Evolutionary conservation across 352 stramenopile species (phyloP).

Genomic region (Phytopythium cucurbitacearum): DNA sequence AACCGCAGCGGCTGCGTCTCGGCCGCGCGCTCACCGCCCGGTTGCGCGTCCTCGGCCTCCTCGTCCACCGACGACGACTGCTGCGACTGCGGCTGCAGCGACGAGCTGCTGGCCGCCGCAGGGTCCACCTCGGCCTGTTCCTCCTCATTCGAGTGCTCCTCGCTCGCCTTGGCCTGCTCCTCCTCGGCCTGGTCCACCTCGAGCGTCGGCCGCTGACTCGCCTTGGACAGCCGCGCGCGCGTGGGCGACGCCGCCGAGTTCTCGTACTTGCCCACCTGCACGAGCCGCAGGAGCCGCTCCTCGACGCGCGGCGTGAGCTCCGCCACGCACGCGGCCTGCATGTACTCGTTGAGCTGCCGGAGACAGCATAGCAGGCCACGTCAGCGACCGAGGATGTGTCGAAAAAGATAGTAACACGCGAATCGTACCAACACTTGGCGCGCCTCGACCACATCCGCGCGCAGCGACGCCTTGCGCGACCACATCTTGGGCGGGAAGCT

Average conservation of each 20-base stretch:
- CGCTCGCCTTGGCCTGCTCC: constrained; percentile 5
- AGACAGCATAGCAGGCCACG: neutral
- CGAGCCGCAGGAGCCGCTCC: constrained; percentile 34
- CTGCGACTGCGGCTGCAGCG: neutral
- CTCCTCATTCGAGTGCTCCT: too few species aligned
- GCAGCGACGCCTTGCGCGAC: constrained; percentile 47
- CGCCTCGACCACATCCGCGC: constrained; percentile 54
- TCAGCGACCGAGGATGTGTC: neutral
- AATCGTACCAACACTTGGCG: constrained; percentile 59
- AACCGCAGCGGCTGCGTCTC: constrained; percentile 1
- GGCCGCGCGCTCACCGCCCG: constrained; percentile 3
- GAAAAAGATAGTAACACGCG: neutral
- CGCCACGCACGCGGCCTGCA: constrained; percentile 41
- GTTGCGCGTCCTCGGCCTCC: too few species aligned
- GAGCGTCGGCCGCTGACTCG: constrained; percentile 10
- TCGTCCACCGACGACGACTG: neutral
- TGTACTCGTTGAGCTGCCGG: constrained; percentile 63
- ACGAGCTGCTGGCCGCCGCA: too few species aligned
- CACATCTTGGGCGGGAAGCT: constrained; percentile 49
- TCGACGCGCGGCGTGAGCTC: constrained; percentile 39
- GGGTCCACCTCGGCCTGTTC: too few species aligned
- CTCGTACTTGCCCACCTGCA: constrained; percentile 48
- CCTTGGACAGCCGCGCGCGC: constrained; percentile 10
- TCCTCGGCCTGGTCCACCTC: constrained; percentile 14
- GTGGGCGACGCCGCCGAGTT: constrained; percentile 20